These are phyloP conservation scores for Kodamaea arcana DNA, from an alignment of 1,139 yeast genomes.

Conservation along the genomic window DNA sequence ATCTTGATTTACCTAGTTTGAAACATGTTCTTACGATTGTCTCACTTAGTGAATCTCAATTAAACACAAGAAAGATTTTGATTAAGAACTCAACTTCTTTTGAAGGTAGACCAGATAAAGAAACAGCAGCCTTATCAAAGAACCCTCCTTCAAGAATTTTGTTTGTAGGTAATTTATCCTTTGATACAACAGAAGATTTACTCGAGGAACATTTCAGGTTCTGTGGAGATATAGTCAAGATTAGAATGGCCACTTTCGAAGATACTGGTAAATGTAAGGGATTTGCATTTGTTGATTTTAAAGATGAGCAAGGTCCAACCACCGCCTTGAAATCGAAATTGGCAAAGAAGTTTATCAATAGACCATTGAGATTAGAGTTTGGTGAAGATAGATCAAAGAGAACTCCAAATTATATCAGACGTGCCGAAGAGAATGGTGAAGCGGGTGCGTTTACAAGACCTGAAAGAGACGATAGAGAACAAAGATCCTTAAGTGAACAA, in stretches of 20 bases:
- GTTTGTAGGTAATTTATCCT: constrained; percentile 89
- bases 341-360: constrained; percentile 63
- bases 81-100: constrained; percentile 78
- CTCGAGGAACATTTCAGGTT: constrained; percentile 71
- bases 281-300: constrained; percentile 88
- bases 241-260: constrained; percentile 96
- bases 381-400: constrained; percentile 94
- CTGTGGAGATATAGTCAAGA: constrained; percentile 74
- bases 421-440: constrained; percentile 20
- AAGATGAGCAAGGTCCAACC: constrained; percentile 75
- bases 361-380: constrained; percentile 80
- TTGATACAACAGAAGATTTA: constrained; percentile 83
- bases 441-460: constrained; percentile 2
- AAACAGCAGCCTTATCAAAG: constrained; percentile 43
- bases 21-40: constrained; percentile 65
- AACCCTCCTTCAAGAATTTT: constrained; percentile 87
- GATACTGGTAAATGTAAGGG: constrained; percentile 97
- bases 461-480: constrained; percentile 11
- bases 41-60: constrained; percentile 60
- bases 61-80: constrained; percentile 81
- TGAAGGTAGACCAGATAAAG: constrained; percentile 82
- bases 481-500: constrained; percentile 6
- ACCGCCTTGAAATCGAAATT: constrained; percentile 72
- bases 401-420: constrained; percentile 41
- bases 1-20: constrained; percentile 71